phyloP scores from a whole-genome alignment of 169 alveolate genomes.

The Eimeria praecox region DNA sequence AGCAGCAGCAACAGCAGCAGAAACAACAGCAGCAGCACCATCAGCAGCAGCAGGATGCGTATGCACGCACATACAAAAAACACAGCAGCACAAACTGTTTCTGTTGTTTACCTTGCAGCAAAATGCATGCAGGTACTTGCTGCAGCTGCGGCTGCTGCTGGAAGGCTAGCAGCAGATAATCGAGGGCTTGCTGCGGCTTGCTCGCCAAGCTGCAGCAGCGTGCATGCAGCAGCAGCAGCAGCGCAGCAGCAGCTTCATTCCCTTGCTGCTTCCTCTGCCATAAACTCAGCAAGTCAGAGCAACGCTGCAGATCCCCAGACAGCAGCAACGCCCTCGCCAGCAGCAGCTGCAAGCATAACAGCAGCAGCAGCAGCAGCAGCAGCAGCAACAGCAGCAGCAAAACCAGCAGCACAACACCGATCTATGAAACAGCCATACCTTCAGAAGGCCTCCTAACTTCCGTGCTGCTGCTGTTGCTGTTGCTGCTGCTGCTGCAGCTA shows the following conservation, averaged over 20 bases:
- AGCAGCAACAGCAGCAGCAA: background rate
- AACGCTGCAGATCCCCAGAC: constrained; percentile 4
- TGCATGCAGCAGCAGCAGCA: constrained; percentile 53
- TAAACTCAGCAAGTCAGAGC: background rate
- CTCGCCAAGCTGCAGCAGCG: background rate
- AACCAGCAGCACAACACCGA: background rate
- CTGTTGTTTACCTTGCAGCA: constrained; percentile 28
- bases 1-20: constrained; percentile 31
- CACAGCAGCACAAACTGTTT: background rate
- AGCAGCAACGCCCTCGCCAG: constrained; percentile 41
- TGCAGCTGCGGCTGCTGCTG: constrained; percentile 14
- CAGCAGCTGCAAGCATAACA: background rate
- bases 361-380: background rate
- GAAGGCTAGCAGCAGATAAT: constrained; percentile 21
- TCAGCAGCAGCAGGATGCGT: background rate
- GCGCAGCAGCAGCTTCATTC: background rate
- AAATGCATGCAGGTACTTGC: constrained; percentile 7
- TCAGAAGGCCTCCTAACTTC: too few species aligned
- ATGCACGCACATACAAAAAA: too few species aligned
- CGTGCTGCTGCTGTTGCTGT: too few species aligned
- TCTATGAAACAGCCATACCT: too few species aligned
- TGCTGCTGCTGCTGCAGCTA: too few species aligned
- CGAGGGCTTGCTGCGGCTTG: constrained; percentile 16
- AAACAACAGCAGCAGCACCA: background rate
- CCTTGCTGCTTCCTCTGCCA: background rate